Evolutionary conservation across 164 flowering plant species (phyloP).

Genomic region (Liriodendron chinense): DNA sequence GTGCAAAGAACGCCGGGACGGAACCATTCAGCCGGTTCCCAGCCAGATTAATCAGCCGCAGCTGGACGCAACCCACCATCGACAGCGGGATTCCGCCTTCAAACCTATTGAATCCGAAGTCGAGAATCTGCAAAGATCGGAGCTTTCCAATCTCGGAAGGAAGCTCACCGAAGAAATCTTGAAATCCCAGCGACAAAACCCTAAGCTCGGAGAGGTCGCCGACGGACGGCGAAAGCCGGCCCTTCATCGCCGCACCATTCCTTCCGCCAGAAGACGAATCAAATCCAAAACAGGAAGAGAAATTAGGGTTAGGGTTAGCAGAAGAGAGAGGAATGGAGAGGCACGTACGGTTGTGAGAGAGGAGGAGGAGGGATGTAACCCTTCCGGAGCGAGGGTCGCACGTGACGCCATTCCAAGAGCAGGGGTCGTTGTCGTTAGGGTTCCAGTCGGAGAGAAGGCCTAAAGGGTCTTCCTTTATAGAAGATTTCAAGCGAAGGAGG

Average conservation of each 20-base stretch:
- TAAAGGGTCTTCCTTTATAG: slow-evolving; percentile 41
- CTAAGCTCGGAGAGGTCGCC: slow-evolving; percentile 48
- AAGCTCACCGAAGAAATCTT: slow-evolving; percentile 52
- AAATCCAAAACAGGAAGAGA: slow-evolving; percentile 23
- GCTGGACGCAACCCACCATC: slow-evolving; percentile 30
- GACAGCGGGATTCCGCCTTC: slow-evolving; percentile 42
- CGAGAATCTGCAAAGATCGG: slow-evolving; percentile 47
- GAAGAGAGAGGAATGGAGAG: slow-evolving; percentile 27
- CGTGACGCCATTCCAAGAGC: slow-evolving; percentile 65
- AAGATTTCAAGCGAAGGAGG: slow-evolving; percentile 49
- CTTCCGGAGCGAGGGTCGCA: slow-evolving; percentile 46
- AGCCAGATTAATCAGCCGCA: slow-evolving; percentile 52
- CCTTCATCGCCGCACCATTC: slow-evolving; percentile 23
- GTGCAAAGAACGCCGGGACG: slow-evolving; percentile 47
- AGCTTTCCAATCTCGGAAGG: slow-evolving; percentile 37
- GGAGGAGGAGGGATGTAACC: slow-evolving; percentile 32
- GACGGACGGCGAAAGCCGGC: slow-evolving; percentile 41
- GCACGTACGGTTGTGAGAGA: neutral
- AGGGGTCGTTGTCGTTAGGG: slow-evolving; percentile 27
- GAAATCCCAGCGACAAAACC: slow-evolving; percentile 61
- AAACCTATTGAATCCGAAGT: slow-evolving; percentile 51
- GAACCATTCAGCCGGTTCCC: slow-evolving; percentile 47
- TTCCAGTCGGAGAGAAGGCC: slow-evolving; percentile 62
- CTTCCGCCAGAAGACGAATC: slow-evolving; percentile 34
- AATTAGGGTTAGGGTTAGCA: slow-evolving; percentile 23